These are phyloP conservation scores for Cafeteria roenbergensis DNA, from an alignment of 108 stramenopile species.

Conservation along the genomic window DNA sequence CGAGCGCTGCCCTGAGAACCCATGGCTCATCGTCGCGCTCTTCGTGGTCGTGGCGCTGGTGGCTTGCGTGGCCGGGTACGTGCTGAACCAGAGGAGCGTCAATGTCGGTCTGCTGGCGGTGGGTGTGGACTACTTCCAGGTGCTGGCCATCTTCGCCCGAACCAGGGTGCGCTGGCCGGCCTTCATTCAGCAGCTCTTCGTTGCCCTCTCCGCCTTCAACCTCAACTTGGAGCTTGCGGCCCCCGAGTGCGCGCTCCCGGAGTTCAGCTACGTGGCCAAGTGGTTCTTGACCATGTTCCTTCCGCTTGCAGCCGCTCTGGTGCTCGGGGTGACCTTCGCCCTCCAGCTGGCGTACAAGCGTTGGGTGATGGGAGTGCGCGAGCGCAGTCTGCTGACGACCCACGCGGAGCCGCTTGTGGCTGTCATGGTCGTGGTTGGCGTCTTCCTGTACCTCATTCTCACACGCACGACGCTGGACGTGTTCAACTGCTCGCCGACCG, in stretches of 20 bases:
- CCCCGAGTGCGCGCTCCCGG: constrained; percentile 27
- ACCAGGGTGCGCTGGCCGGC: constrained; percentile 26
- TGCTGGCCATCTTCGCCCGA: constrained; percentile 24
- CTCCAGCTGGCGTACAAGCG: not conserved
- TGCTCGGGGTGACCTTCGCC: not conserved
- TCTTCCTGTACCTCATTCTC: not conserved
- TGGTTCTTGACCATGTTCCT: constrained; percentile 10
- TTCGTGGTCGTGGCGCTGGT: constrained; percentile 4
- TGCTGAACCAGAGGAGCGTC: constrained; percentile 21
- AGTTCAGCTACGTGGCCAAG: constrained; percentile 21
- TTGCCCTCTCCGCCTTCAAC: constrained; percentile 21
- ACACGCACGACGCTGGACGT: not conserved
- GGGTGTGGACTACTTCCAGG: constrained; percentile 32
- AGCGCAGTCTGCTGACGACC: not conserved
- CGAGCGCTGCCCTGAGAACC: constrained; percentile 18
- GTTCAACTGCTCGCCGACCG: constrained; percentile 3
- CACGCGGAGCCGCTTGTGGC: not conserved
- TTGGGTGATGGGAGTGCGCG: not conserved
- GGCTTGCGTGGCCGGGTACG: constrained; percentile 12
- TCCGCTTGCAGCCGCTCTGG: not conserved
- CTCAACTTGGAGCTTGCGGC: constrained; percentile 26
- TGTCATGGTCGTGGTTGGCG: not conserved
- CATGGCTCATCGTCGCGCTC: constrained; percentile 20
- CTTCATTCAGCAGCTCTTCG: constrained; percentile 8
- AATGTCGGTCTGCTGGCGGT: constrained; percentile 20